Base-by-base conservation (phyloP, 163 green algal species). In the Picocystis sp. region DNA sequence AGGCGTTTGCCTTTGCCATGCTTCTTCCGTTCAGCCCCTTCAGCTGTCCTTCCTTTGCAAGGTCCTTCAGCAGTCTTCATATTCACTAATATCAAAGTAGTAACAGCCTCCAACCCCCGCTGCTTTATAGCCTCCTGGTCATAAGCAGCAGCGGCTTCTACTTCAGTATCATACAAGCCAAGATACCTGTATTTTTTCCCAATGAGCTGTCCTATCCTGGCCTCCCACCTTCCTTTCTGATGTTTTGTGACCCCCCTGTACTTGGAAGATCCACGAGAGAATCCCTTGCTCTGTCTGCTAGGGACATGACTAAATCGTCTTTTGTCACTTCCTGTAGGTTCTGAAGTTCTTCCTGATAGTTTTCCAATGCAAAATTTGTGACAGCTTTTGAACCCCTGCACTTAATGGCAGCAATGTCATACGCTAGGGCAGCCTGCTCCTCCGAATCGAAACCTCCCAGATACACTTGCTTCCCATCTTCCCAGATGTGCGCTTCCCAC, bases 111-210 rank as follows among this genome's bases (percentile, higher is more conserved):
- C 2, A 79, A 34, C 23, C 77, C 74, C 17, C 73, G 73, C 14
- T 68, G 57, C 49, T 60, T 43, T n/a, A 93, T 69, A 6, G 75
- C 70, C 45, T 84, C 81, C 2, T 62, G 58, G 67, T 94, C 84
- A 55, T 93, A 94, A 11, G 79, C 82, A n/a, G 72, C 57, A 0
- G 84, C 84, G 6, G 82, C 84, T 24, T 92, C 78, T 43, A 84
- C 57, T 63, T 93, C 81, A 0, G 60, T 78, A 55, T 79, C 69
- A 55, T 79, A 92, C 42, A 84, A 71, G 11, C 85, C 86, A n/a
- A 93, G 65, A 49, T 82, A 84, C 6, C 19, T 22, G 13, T 54
- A 54, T 35, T 54, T 54, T 35, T 54, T 54, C n/a, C 47, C 47
- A 23, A 54, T 35, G 17, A 54, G 47, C 5, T 73, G 65, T 11